Percentiles rank a stretch among this genome's conserved stretches.
Evolutionary conservation across 2,329 filamentous ascomycete species (phyloP).

Genomic region (Ascochyta lentis): DNA sequence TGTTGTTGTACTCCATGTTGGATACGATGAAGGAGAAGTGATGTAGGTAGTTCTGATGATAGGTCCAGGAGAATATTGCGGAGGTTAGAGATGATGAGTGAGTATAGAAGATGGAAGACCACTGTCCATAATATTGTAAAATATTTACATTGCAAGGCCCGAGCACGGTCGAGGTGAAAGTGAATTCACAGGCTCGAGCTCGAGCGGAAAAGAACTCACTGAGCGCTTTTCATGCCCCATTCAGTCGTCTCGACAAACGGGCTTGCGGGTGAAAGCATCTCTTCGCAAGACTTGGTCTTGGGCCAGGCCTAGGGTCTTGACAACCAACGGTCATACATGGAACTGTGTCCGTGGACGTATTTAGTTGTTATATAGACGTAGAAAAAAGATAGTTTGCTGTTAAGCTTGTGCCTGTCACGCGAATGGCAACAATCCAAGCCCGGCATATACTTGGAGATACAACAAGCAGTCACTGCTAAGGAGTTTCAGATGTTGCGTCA

Average conservation of each 20-base stretch:
- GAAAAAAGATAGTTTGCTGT: neutral
- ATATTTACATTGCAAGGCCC: neutral
- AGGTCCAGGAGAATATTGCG: neutral
- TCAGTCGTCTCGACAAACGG: neutral
- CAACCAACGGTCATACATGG: neutral
- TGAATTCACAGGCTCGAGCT: neutral
- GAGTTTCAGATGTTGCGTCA: neutral
- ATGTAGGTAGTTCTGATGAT: neutral
- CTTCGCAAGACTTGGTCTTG: neutral
- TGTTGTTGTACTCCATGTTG: neutral
- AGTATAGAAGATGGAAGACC: neutral
- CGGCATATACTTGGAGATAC: neutral
- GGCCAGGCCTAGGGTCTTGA: neutral
- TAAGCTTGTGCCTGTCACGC: neutral
- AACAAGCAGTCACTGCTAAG: neutral
- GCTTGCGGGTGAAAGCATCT: neutral
- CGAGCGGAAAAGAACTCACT: neutral
- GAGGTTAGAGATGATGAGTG: neutral
- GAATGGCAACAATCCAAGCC: neutral
- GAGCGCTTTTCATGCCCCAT: neutral
- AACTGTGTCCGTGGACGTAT: neutral
- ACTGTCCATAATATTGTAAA: neutral
- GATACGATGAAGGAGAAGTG: neutral
- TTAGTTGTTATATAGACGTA: neutral
- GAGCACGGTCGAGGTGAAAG: neutral